Evolutionary conservation across 1,139 yeast genomes (phyloP).

Genomic region (Kluyveromyces marxianus): DNA sequence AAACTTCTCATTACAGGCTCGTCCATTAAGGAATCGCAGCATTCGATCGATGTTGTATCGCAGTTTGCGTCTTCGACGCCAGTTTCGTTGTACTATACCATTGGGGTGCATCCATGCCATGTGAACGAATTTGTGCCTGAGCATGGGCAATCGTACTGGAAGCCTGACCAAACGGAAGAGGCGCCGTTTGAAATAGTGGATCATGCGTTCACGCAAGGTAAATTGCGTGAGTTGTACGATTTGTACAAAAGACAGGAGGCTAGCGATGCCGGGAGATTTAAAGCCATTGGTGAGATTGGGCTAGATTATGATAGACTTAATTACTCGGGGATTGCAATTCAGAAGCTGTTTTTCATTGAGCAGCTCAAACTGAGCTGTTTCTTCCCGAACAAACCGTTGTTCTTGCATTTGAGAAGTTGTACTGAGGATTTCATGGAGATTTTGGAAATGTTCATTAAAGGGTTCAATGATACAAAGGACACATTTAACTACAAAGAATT

Average conservation of each 20-base stretch:
- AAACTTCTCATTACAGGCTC: slow-evolving; percentile 81
- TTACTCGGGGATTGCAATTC: slow-evolving; percentile 63
- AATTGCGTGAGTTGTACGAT: slow-evolving; percentile 36
- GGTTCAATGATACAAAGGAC: slow-evolving; percentile 27
- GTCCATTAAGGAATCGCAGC: slow-evolving; percentile 53
- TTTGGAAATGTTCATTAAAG: slow-evolving; percentile 49
- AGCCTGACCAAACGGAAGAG: slow-evolving; percentile 15
- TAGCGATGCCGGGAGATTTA: slow-evolving; percentile 37
- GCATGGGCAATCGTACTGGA: slow-evolving; percentile 13
- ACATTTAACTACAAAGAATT: background rate
- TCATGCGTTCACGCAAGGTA: slow-evolving; percentile 25
- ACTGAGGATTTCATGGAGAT: slow-evolving; percentile 68
- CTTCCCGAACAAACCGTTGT: slow-evolving; percentile 49
- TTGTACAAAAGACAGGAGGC: slow-evolving; percentile 44
- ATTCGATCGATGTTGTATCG: slow-evolving; percentile 40
- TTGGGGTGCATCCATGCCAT: slow-evolving; percentile 92
- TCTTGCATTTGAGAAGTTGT: slow-evolving; percentile 86
- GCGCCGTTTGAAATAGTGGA: slow-evolving; percentile 33
- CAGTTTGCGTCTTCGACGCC: slow-evolving; percentile 18
- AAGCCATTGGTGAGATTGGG: slow-evolving; percentile 88
- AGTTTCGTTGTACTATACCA: slow-evolving; percentile 52
- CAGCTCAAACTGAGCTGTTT: slow-evolving; percentile 45
- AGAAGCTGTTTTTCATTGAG: slow-evolving; percentile 53
- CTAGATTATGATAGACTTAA: slow-evolving; percentile 86
- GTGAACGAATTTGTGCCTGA: slow-evolving; percentile 51